Percentiles rank a stretch among this genome's conserved stretches.
These are phyloP conservation scores for Phialemoniopsis sp. DNA, from an alignment of 2,329 filamentous ascomycete genomes.

Conservation along the genomic window DNA sequence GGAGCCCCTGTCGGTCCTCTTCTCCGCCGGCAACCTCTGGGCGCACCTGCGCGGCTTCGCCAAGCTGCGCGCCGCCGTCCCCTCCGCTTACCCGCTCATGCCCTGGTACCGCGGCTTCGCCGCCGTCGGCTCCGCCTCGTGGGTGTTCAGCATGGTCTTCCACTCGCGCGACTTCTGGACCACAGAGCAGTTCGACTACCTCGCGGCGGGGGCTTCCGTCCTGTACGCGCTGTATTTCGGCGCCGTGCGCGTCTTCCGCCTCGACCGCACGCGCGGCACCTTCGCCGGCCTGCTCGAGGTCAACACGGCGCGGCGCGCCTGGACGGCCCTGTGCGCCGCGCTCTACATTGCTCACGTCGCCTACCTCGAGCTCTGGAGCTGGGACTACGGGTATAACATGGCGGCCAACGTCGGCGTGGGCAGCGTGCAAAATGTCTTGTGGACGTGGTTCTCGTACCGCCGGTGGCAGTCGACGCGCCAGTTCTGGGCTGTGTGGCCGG, in stretches of 20 bases:
- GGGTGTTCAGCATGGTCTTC: slow-evolving; percentile 87
- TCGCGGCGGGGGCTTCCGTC: slow-evolving; percentile 84
- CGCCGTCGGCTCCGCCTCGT: slow-evolving; percentile 76
- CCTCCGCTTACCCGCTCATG: slow-evolving; percentile 68
- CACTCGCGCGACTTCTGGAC: slow-evolving; percentile 81
- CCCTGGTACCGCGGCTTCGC: slow-evolving; percentile 79
- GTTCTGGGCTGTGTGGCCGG: slow-evolving; percentile 84
- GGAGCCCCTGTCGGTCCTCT: slow-evolving; percentile 90
- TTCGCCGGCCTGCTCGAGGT: slow-evolving; percentile 1
- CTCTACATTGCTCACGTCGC: slow-evolving; percentile 74
- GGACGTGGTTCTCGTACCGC: slow-evolving; percentile 77
- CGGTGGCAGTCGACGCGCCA: slow-evolving; percentile 69
- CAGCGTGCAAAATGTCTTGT: slow-evolving; percentile 74
- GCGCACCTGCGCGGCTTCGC: slow-evolving; percentile 77
- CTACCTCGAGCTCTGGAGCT: slow-evolving; percentile 80
- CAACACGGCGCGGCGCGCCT: slow-evolving; percentile 48
- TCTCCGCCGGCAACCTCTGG: slow-evolving; percentile 85
- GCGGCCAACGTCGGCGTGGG: slow-evolving; percentile 84
- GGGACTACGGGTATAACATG: slow-evolving; percentile 99
- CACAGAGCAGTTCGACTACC: slow-evolving; percentile 96
- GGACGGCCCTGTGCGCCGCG: slow-evolving; percentile 68
- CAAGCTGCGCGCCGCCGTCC: slow-evolving; percentile 66
- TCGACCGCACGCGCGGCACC: slow-evolving; percentile 54
- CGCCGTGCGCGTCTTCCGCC: slow-evolving; percentile 74
- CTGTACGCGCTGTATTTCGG: slow-evolving; percentile 89